Evolutionary conservation across 2,329 filamentous ascomycete genomes (phyloP), one percentile per base, ranked within the genome.

Genomic region (Aspergillus uvarum): DNA sequence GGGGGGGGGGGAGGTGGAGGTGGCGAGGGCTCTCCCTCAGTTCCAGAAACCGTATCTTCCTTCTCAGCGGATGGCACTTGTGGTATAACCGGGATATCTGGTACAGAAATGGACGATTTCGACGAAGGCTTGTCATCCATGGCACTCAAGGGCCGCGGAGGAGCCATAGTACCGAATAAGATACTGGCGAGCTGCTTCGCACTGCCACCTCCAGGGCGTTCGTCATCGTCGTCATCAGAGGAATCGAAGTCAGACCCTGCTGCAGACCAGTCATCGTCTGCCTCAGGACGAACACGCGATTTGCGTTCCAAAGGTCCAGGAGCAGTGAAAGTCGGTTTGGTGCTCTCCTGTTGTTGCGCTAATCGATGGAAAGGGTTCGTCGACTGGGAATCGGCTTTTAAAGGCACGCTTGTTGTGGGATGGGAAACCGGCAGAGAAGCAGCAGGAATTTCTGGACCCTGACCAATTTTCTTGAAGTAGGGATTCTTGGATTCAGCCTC

Each of bases 351-450:
- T 64, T 91, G 86, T 5, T 91, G 86, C 5, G 89, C 87, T 72
- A 96, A 86, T 59, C 92, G 90, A 75, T 96, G 91, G 87, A 98
- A 99, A 4, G 95, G 95, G 73, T 99, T 99, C 10, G 91, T 98
- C n/a, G 91, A 93, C 24, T 85, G 83, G 51, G 88, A 83, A 35
- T 84, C 77, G 31, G 73, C 56, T 31, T 72, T 66, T 69, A 80
- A 67, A 22, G 71, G 16, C 6, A 44, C 14, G 38, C 6, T 29
- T 73, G 16, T 29, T 73, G 74, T 24, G 76, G 75, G 19, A 22
- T 81, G 71, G 24, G 79, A 71, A 31, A 81, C 74, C 16, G 80
- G 79, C 55, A 79, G 76, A 62, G 77, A 77, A 64, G 79, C 70
- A 14, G 76, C 68, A 11, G 85, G 78, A 19, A 82, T 78, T 58